A percentile compares a stretch with the other conserved stretches of the same genome.
Conservation (phyloP, 371 early-diverging fungal genomes). For the Mortierella sp. region DNA sequence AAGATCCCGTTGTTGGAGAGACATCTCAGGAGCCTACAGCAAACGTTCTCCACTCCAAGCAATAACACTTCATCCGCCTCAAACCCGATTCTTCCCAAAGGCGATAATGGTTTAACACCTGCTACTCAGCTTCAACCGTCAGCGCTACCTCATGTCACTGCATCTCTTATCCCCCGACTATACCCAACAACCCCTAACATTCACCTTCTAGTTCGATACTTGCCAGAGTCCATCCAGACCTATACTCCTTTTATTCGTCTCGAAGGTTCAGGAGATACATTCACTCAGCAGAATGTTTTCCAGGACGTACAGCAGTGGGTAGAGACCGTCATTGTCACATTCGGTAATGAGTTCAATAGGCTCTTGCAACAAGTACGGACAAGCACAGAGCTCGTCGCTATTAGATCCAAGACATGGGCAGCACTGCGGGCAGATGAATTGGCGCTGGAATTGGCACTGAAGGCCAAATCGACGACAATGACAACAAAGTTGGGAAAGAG, state of each 20-base stretch:
- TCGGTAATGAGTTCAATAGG: conserved; percentile 37
- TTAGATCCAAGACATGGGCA: conserved; percentile 56
- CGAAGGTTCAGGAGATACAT: conserved; percentile 15
- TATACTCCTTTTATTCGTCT: conserved; percentile 59
- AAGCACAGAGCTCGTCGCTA: conserved; percentile 48
- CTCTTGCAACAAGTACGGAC: conserved; percentile 55
- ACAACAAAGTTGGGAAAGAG: conserved; percentile 4
- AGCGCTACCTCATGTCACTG: conserved; percentile 10
- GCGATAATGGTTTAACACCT: not conserved
- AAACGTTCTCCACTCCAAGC: conserved; percentile 31
- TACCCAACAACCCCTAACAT: conserved; percentile 69
- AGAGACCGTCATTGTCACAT: conserved; percentile 26
- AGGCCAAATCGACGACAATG: not conserved
- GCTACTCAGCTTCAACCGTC: conserved; percentile 10
- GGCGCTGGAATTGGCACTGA: conserved; percentile 7
- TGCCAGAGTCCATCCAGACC: conserved; percentile 64
- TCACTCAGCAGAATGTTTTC: conserved; percentile 42
- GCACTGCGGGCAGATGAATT: conserved; percentile 37
- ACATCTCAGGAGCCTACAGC: conserved; percentile 37
- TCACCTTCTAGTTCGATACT: conserved; percentile 65
- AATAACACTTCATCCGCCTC: not conserved
- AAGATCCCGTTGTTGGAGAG: conserved; percentile 25
- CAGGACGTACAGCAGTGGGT: conserved; percentile 55
- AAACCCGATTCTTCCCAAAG: conserved; percentile 5
- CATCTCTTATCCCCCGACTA: conserved; percentile 60